Evolutionary conservation across 192 early-diverging fungal genomes (phyloP).

Genomic region (Backusella circina): DNA sequence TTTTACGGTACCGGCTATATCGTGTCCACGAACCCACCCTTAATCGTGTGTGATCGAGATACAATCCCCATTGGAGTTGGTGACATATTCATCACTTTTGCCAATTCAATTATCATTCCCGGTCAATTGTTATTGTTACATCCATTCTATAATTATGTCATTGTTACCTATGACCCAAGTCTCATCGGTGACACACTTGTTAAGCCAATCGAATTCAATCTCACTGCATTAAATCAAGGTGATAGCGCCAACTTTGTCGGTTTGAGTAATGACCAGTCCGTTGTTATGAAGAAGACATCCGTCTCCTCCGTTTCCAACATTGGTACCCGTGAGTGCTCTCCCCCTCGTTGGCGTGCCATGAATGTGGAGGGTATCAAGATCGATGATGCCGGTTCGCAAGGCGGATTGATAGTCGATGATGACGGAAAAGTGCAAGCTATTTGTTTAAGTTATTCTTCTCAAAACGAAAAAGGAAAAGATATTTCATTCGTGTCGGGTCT

Average conservation of each 20-base stretch:
- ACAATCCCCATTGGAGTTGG: conserved; percentile 78
- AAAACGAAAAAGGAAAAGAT: conserved; percentile 63
- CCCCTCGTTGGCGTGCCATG: conserved; percentile 60
- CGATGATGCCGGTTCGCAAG: conserved; percentile 64
- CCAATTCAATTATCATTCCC: conserved; percentile 85
- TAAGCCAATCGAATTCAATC: conserved; percentile 54
- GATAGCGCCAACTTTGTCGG: conserved; percentile 56
- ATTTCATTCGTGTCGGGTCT: conserved; percentile 60
- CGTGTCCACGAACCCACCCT: conserved; percentile 70
- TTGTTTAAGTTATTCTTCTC: conserved; percentile 71
- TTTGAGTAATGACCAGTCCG: conserved; percentile 46
- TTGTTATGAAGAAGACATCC: conserved; percentile 58
- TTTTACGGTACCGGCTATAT: conserved; percentile 76
- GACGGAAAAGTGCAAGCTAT: conserved; percentile 58
- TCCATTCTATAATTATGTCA: conserved; percentile 84
- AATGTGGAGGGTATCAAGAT: conserved; percentile 61
- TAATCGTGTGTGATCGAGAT: conserved; percentile 80
- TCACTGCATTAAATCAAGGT: conserved; percentile 58
- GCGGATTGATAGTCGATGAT: conserved; percentile 60
- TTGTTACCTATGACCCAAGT: conserved; percentile 77
- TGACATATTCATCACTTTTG: conserved; percentile 81
- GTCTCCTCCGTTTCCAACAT: conserved; percentile 62
- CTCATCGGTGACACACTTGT: conserved; percentile 77
- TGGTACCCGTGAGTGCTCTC: conserved; percentile 63
- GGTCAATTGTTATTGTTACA: conserved; percentile 80